Evolutionary conservation across 1,139 yeast species (phyloP), one percentile per base, ranked within the genome.

Genomic region (Debaryomyces udenii): DNA sequence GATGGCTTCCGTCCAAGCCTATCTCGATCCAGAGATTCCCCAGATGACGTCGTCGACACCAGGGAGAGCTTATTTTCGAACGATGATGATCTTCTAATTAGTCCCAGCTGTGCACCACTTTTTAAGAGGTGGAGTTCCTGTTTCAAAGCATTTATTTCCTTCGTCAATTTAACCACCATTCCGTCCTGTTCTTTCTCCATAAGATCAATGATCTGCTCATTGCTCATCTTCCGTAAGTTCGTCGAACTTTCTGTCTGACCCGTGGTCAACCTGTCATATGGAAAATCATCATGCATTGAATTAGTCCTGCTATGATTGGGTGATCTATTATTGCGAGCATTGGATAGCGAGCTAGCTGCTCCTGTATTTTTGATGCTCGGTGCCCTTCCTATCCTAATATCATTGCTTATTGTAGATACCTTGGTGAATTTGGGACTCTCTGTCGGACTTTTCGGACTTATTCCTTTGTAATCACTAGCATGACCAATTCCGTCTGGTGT

Each of bases 171-270:
- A 47, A 81, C 60, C 6, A 81, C 87, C 27, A 81, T 78, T 2
- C 83, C 84, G 51, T 82, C 88, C 54, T 82, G 87, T 53, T 82
- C 87, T 43, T 80, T 71, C 53, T 82, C 88, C 86, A 82, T 80
- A 42, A 75, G 64, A 55, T 81, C 83, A 36, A 81, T 74, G 29
- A 78, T 69, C 45, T 77, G 78, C 35, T 76, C 83, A 23, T 63
- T 63, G 23, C 60, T 56, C 17, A 43, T 34, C 24, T 41, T 27
- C 33, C 37, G 37, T 24, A 34, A 34, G 17, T 34, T 34, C 3
- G 37, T 34, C 27, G 23, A 37, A 20, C 29, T 29, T 9, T 18
- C 41, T n/a, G 17, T n/a, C 9, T 31, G 27, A 10, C 22, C 18
- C 9, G 15, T 15, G 2, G 11, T 24, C 20, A 23, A 17, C 27